Percentiles rank a stretch among this genome's conserved stretches.
Evolutionary conservation across 2,329 filamentous ascomycete species (phyloP).

Genomic region (Simplicillium aogashimaense): DNA sequence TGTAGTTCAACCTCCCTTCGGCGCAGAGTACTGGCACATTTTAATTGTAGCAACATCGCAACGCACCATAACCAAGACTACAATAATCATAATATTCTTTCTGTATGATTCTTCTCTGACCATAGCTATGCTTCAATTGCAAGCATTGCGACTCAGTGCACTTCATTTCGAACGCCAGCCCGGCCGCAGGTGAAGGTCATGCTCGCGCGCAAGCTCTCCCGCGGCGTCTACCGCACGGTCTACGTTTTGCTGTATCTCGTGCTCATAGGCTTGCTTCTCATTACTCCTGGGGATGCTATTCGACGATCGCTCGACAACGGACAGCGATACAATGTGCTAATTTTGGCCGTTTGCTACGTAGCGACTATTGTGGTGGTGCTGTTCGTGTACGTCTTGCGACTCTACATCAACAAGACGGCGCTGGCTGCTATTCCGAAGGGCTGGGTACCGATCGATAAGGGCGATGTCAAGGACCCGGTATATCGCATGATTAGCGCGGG

Average conservation of each 20-base stretch:
- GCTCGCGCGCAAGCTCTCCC: constrained; percentile 47
- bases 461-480: constrained; percentile 67
- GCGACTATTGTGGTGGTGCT: constrained; percentile 59
- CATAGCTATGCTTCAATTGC: no score
- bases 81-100: no score
- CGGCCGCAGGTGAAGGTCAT: constrained; percentile 22
- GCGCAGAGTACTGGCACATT: no score
- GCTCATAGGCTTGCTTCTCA: constrained; percentile 61
- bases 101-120: no score
- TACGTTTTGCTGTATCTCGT: constrained; percentile 71
- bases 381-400: constrained; percentile 72
- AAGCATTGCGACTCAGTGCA: no score
- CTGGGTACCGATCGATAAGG: constrained; percentile 78
- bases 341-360: constrained; percentile 67
- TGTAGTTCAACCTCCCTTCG: no score
- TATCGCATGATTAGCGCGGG: constrained; percentile 64
- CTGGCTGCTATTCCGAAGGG: constrained; percentile 76
- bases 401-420: constrained; percentile 76
- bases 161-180: no score
- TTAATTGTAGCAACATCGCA: no score
- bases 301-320: constrained; percentile 59
- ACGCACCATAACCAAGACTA: no score
- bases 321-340: constrained; percentile 72
- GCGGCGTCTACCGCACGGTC: constrained; percentile 69
- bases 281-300: constrained; percentile 74